Base-by-base conservation (phyloP, 306 rosid genomes). In the Fagus sylvatica region DNA sequence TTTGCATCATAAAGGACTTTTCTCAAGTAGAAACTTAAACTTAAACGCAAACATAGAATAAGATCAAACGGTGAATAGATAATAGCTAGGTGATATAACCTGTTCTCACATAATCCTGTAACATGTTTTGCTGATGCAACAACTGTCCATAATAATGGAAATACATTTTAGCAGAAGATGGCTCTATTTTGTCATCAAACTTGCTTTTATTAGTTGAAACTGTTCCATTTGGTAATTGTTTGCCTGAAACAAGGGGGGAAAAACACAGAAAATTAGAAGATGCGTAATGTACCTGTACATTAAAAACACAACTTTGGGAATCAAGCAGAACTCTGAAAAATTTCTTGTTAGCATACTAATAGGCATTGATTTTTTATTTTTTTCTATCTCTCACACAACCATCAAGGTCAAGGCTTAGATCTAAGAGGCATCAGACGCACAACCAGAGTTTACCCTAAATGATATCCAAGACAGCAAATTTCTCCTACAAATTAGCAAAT, bases 71-170 rank as follows among this genome's bases (percentile, higher is more conserved):
- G 73, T n/a, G 53, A 34, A 73, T 72, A 34, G 55, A 66, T 56
- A 49, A 62, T 65, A 82, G 71, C 64, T 60, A 30, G 39, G 57
- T 75, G 42, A 74, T 72, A 84, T 77, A 72, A 89, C 98, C 98
- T 85, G 98, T 94, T 82, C 98, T 89, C 82, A 92, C 97, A 80
- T 92, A 94, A 86, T 92, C 98, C 86, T 92, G 97, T 78, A 94
- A 79, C 98, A 94, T 92, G 87, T 94, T 94, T 79, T 94, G 98
- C 84, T 92, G 98, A 81, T 94, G 98, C 48, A 94, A 81, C 77
- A 94, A 88, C 77, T 94, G 98, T 65, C 97, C 98, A 79, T 94
- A 94, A 78, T 94, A 94, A 84, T 94, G 98, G 80, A 94, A 94
- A 81, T 94, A 92, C 98, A 92, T 90, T 84, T 94, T 94, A 30